phyloP scores from a whole-genome alignment of 106 monocot genomes.

The Dioscorea alata region DNA sequence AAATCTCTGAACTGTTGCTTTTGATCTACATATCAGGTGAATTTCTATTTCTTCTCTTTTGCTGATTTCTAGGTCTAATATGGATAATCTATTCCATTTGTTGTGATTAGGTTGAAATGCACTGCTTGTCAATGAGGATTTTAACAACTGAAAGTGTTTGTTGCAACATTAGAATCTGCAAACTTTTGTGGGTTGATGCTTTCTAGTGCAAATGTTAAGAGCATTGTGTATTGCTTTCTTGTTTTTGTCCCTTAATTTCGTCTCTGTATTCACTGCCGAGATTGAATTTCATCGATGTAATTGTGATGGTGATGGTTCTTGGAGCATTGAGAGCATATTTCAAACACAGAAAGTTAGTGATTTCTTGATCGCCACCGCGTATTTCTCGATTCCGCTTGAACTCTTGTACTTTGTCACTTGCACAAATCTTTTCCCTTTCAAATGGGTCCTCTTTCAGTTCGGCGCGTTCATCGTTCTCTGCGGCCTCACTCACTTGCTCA shows the following conservation, averaged over 20 bases:
- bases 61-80: too few species aligned
- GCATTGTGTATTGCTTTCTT: conserved; percentile 19
- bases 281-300: conserved; percentile 20
- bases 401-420: conserved; percentile 45
- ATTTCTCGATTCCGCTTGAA: conserved; percentile 49
- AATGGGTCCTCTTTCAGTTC: conserved; percentile 48
- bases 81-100: too few species aligned
- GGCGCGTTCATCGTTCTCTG: conserved; percentile 41
- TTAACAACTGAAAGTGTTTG: too few species aligned
- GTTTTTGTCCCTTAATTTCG: not conserved
- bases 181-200: conserved; percentile 13
- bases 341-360: conserved; percentile 37
- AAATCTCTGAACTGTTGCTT: too few species aligned
- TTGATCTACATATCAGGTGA: too few species aligned
- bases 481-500: conserved; percentile 40
- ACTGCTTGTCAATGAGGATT: too few species aligned
- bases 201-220: conserved; percentile 25
- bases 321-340: conserved; percentile 29
- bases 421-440: conserved; percentile 43
- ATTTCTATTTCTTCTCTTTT: too few species aligned
- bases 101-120: too few species aligned
- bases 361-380: conserved; percentile 26
- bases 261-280: conserved; percentile 1
- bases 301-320: conserved; percentile 12
- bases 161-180: too few species aligned